These are phyloP conservation scores for Berkeleyomyces basicola DNA, from an alignment of 2,329 filamentous ascomycete genomes.

Conservation along the genomic window DNA sequence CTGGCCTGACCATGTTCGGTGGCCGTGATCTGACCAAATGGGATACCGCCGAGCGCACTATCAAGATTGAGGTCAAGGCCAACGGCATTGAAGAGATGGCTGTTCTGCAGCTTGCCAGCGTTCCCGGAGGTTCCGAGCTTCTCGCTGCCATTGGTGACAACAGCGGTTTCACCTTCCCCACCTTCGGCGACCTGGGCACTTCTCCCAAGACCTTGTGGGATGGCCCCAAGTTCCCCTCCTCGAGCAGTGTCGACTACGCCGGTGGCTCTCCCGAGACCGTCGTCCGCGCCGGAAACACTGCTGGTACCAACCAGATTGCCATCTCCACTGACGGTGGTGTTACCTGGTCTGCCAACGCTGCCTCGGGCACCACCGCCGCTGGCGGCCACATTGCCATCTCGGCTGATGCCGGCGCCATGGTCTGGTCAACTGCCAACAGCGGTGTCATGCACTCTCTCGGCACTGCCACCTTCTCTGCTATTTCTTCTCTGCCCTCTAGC, in stretches of 20 bases:
- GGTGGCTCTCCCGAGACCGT: slow-evolving; percentile 29
- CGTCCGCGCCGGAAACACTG: slow-evolving; percentile 32
- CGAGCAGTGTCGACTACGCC: slow-evolving; percentile 32
- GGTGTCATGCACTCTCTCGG: slow-evolving; percentile 5
- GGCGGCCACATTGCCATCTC: slow-evolving; percentile 6
- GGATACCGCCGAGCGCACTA: slow-evolving; percentile 30
- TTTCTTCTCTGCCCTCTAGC: slow-evolving; percentile 1
- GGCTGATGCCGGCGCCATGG: slow-evolving; percentile 24
- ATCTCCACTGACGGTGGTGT: slow-evolving; percentile 6
- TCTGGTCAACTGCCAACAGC: slow-evolving; percentile 7
- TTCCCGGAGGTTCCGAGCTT: slow-evolving; percentile 33
- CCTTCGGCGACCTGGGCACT: slow-evolving; percentile 23
- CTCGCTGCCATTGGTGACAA: slow-evolving; percentile 35
- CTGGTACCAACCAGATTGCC: slow-evolving; percentile 23
- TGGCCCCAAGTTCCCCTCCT: slow-evolving; percentile 29
- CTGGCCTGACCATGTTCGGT: slow-evolving; percentile 37
- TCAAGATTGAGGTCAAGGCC: slow-evolving; percentile 34
- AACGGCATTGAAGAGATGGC: slow-evolving; percentile 39
- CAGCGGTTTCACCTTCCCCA: slow-evolving; percentile 33
- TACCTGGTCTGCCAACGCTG: slow-evolving; percentile 1
- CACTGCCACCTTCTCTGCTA: slow-evolving; percentile 1
- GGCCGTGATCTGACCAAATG: slow-evolving; percentile 38
- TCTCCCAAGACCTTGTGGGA: slow-evolving; percentile 30
- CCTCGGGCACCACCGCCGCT: slow-evolving; percentile 4
- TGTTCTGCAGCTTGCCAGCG: slow-evolving; percentile 31